These are phyloP conservation scores for Aspergillus caelatus DNA, from an alignment of 2,329 filamentous ascomycete species.

Conservation along the genomic window DNA sequence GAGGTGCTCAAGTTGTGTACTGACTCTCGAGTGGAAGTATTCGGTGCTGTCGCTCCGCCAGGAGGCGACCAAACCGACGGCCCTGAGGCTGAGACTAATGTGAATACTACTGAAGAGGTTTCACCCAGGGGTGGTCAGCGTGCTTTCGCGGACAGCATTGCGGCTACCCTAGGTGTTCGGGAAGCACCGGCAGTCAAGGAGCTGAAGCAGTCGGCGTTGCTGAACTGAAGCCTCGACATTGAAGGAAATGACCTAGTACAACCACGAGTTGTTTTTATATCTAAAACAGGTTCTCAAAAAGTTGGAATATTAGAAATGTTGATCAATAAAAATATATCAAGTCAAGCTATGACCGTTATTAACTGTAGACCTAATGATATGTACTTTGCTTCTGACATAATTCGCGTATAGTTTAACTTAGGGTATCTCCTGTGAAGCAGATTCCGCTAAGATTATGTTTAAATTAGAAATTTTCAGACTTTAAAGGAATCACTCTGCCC, in stretches of 20 bases:
- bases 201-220: slow-evolving; percentile 44
- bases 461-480: not conserved
- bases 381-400: not conserved
- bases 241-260: not conserved
- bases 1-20: slow-evolving; percentile 74
- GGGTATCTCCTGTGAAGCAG: not conserved
- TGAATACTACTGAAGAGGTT: slow-evolving; percentile 14
- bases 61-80: slow-evolving; percentile 21
- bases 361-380: not conserved
- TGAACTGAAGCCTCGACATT: slow-evolving; percentile 30
- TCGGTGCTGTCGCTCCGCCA: slow-evolving; percentile 42
- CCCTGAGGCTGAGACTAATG: slow-evolving; percentile 28
- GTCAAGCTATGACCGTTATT: not conserved
- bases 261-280: not conserved
- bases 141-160: not conserved
- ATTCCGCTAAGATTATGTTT: not conserved
- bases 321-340: not conserved
- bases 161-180: slow-evolving; percentile 19
- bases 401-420: not conserved
- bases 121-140: not conserved
- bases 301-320: not conserved
- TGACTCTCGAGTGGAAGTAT: slow-evolving; percentile 71
- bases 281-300: not conserved
- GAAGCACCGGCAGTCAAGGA: slow-evolving; percentile 57
- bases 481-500: not conserved